Base-by-base conservation (phyloP, 2,329 filamentous ascomycete species). In the Penicillium sp. region DNA sequence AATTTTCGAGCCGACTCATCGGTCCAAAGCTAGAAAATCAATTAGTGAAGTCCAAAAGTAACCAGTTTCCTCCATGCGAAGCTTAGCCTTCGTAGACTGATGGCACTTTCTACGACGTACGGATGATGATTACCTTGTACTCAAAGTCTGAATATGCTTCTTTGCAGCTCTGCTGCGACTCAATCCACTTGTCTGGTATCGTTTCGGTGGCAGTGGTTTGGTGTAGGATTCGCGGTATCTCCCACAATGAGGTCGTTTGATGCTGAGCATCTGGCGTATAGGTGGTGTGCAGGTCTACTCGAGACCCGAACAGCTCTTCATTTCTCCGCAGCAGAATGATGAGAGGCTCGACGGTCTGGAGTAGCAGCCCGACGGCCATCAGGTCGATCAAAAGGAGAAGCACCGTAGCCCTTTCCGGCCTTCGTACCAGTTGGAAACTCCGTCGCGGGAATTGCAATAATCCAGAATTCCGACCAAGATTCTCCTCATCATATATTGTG, bases 141-240 rank as follows among this genome's bases (percentile, higher is more conserved):
- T 54, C 51, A 45, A 54, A 54, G n/a, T 54, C 45, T 16, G 39
- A n/a, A 38, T 54, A 54, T 27, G 51, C 51, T 5, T 45, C 13
- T 29, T 45, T 54, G 40, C 51, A 54, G 9, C 51, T 54, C 9
- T 16, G 2, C 5, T 54, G 51, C 11, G 51, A 16, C 42, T 45
- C 13, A 2, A 45, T 32, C 51, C 51, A 54, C 4, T 44, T 32
- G n/a, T 54, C 40, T 24, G 51, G 51, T 24, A 54, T 44, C 22
- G 24, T 38, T 4, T 49, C 40, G 2, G 46, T 54, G 2, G 51
- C 51, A 5, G 45, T 27, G 22, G 51, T 54, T 44, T 54, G 51
- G 27, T 54, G 51, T 2, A 54, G 31, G 6, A 54, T 54, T 29
- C 27, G 16, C 2, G 51, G 51, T 27, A 54, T 54, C 3, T 16